Conservation (phyloP, 73 alveolate genomes). For the Effrenium voratum region DNA sequence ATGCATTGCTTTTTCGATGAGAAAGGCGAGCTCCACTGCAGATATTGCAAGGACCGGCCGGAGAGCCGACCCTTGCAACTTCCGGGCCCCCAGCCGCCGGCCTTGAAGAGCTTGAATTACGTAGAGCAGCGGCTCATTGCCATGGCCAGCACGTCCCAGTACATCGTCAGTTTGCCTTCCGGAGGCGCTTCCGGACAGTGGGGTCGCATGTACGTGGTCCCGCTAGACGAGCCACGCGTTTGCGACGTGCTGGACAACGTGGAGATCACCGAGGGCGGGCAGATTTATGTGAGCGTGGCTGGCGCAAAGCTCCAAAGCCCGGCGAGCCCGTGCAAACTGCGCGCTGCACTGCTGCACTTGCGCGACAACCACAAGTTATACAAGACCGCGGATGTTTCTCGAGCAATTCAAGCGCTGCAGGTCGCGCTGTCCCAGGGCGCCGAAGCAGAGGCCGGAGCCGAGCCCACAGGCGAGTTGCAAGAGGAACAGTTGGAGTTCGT, state of each 20-base stretch:
- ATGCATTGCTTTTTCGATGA: too few relatives aligned
- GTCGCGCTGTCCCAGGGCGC: background rate
- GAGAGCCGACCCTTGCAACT: too few relatives aligned
- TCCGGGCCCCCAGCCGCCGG: too few relatives aligned
- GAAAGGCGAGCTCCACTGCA: too few relatives aligned
- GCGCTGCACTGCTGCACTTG: background rate
- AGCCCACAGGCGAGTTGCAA: background rate
- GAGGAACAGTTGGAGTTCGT: background rate
- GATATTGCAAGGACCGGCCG: too few relatives aligned
- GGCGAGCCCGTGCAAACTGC: background rate
- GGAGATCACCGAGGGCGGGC: background rate
- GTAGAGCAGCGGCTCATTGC: too few relatives aligned
- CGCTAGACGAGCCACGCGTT: constrained; percentile 6
- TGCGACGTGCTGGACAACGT: constrained; percentile 16
- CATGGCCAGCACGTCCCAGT: too few relatives aligned
- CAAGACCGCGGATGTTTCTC: background rate
- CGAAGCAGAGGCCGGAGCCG: background rate
- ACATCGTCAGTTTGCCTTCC: too few relatives aligned
- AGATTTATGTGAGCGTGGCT: background rate
- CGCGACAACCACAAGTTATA: background rate
- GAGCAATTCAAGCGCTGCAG: background rate
- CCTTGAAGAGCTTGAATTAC: too few relatives aligned
- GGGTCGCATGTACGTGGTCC: constrained; percentile 50
- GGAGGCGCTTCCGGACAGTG: constrained; percentile 30
- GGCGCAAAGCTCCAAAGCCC: background rate